Evolutionary conservation across 495 filamentous ascomycete species (phyloP).

Genomic region (Xylaria cubensis): DNA sequence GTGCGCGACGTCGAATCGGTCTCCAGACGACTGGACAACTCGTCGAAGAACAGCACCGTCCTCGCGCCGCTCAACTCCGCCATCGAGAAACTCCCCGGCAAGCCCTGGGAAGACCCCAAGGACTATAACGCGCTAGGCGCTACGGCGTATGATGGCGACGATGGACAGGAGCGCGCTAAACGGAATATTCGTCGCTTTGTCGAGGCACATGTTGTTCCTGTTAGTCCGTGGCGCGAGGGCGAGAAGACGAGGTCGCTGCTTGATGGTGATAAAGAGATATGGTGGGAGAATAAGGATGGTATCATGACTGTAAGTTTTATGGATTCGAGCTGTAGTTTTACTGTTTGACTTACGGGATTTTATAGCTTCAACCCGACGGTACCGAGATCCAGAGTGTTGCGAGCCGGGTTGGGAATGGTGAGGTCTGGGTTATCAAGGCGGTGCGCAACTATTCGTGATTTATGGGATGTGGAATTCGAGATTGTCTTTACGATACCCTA

Average conservation of each 20-base stretch:
- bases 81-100: slow-evolving; percentile 78
- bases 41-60: slow-evolving; percentile 79
- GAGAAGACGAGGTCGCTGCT: slow-evolving; percentile 74
- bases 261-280: slow-evolving; percentile 70
- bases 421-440: slow-evolving; percentile 77
- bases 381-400: slow-evolving; percentile 76
- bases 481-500: slow-evolving; percentile 10
- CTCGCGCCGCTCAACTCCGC: slow-evolving; percentile 86
- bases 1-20: slow-evolving; percentile 80
- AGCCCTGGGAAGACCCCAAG: slow-evolving; percentile 90
- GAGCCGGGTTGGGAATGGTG: slow-evolving; percentile 80
- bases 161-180: slow-evolving; percentile 80
- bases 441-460: slow-evolving; percentile 66
- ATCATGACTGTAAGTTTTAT: slow-evolving; percentile 65
- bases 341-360: slow-evolving; percentile 19
- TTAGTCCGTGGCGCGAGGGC: slow-evolving; percentile 79
- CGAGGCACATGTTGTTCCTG: slow-evolving; percentile 81
- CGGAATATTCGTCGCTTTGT: slow-evolving; percentile 84
- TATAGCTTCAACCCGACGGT: slow-evolving; percentile 78
- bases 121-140: slow-evolving; percentile 78
- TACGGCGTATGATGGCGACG: slow-evolving; percentile 79
- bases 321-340: slow-evolving; percentile 20
- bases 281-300: slow-evolving; percentile 82
- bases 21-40: slow-evolving; percentile 72
- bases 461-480: background rate